phyloP scores from a whole-genome alignment of 2,329 filamentous ascomycete species.

The Annulohypoxylon truncatum region DNA sequence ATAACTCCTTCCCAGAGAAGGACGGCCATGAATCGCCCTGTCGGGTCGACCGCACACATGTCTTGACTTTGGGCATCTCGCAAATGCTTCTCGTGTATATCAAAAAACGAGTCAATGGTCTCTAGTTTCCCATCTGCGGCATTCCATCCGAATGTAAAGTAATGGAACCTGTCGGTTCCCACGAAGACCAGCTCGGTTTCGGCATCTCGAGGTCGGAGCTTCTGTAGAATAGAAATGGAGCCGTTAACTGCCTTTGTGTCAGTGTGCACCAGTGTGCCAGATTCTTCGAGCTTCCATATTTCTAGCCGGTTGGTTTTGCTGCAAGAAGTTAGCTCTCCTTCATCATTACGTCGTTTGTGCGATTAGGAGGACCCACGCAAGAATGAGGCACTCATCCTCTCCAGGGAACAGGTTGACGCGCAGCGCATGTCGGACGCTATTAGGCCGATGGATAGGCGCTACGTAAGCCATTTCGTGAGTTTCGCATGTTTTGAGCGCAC shows the following conservation, averaged over 20 bases:
- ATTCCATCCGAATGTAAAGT: slow-evolving; percentile 92
- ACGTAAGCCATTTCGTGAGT: slow-evolving; percentile 84
- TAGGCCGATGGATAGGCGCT: slow-evolving; percentile 91
- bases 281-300: slow-evolving; percentile 78
- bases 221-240: slow-evolving; percentile 85
- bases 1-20: slow-evolving; percentile 71
- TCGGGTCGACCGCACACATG: slow-evolving; percentile 85
- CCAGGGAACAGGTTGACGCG: slow-evolving; percentile 79
- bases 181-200: slow-evolving; percentile 88
- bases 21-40: slow-evolving; percentile 69
- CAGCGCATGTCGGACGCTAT: slow-evolving; percentile 89
- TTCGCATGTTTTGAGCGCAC: slow-evolving; percentile 42
- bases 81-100: slow-evolving; percentile 69
- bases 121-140: slow-evolving; percentile 62
- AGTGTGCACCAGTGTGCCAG: slow-evolving; percentile 67
- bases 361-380: slow-evolving; percentile 74
- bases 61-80: slow-evolving; percentile 86
- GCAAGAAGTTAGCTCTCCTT: slow-evolving; percentile 48
- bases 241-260: slow-evolving; percentile 81
- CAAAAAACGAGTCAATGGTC: slow-evolving; percentile 63
- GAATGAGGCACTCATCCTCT: slow-evolving; percentile 82
- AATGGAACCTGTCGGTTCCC: slow-evolving; percentile 88
- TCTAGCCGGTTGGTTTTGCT: slow-evolving; percentile 89
- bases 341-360: neutral
- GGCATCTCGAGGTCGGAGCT: slow-evolving; percentile 79